Evolutionary conservation across 2,329 filamentous ascomycete genomes (phyloP).

Genomic region (Fusarium sp.): DNA sequence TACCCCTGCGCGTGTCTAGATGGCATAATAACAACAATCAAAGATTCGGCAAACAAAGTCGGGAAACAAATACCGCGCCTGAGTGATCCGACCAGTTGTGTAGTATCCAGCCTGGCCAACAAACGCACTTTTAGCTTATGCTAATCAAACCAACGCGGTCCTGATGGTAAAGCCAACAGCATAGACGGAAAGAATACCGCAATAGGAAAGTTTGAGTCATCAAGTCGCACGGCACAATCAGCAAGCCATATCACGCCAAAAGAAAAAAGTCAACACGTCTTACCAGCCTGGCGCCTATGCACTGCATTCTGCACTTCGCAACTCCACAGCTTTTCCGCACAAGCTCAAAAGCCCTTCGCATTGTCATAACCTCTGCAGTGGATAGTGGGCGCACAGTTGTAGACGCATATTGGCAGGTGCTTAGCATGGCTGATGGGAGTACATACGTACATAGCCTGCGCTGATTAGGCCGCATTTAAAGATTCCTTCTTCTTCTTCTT

Average conservation of each 20-base stretch:
- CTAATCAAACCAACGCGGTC: conserved; percentile 32
- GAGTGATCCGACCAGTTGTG: conserved; percentile 23
- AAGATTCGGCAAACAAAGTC: background rate
- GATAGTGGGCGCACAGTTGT: background rate
- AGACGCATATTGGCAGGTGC: background rate
- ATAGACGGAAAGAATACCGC: conserved; percentile 26
- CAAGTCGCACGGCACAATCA: conserved; percentile 20
- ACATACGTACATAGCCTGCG: conserved; percentile 4
- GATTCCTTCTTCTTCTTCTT: conserved; percentile 12
- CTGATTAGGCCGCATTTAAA: conserved; percentile 14
- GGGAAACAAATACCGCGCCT: conserved; percentile 28
- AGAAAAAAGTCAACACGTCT: conserved; percentile 20
- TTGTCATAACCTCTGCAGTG: background rate
- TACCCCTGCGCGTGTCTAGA: background rate
- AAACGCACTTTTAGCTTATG: conserved; percentile 34
- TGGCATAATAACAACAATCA: background rate
- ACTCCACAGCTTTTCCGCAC: conserved; percentile 7
- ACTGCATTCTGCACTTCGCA: conserved; percentile 34
- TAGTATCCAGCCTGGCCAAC: conserved; percentile 29
- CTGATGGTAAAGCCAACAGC: conserved; percentile 30
- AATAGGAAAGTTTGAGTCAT: conserved; percentile 33
- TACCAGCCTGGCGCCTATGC: conserved; percentile 46
- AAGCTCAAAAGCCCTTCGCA: conserved; percentile 4
- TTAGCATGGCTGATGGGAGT: conserved; percentile 1
- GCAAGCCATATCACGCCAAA: conserved; percentile 41